Conservation (phyloP, 1,284 basidiomycete species). For the Ganoderma leucocontextum region DNA sequence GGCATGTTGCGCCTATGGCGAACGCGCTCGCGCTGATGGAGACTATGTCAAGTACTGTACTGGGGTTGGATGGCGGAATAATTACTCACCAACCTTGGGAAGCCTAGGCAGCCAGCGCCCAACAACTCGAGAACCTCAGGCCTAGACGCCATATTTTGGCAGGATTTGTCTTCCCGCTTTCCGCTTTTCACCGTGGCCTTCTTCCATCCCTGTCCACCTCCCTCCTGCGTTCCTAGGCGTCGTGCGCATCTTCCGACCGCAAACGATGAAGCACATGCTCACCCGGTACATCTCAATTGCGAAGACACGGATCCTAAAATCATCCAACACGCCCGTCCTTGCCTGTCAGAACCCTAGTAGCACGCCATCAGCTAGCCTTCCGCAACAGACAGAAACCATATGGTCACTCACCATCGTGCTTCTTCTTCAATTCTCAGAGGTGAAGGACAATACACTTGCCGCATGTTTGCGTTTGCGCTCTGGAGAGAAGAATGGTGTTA, state of each 20-base stretch:
- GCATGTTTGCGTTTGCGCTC: background rate
- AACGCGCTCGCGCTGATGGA: too few relatives aligned
- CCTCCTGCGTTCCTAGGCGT: background rate
- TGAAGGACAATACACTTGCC: background rate
- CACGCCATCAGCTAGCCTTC: conserved; percentile 2
- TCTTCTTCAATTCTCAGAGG: background rate
- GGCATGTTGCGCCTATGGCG: too few relatives aligned
- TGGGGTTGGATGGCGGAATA: background rate
- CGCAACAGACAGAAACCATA: background rate
- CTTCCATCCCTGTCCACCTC: background rate
- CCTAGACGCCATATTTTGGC: background rate
- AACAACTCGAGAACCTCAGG: background rate
- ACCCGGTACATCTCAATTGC: background rate
- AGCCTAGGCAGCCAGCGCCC: background rate
- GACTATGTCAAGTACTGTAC: too few relatives aligned
- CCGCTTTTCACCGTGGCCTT: background rate
- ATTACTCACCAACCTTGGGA: background rate
- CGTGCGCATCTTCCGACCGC: background rate
- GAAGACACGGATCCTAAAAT: background rate
- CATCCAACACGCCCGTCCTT: background rate
- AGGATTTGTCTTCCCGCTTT: background rate
- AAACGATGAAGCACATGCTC: background rate
- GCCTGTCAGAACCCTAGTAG: background rate
- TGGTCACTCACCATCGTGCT: background rate
- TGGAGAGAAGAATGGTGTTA: background rate